phyloP scores from a whole-genome alignment of 805 yeast species.

The Candida argentea region DNA sequence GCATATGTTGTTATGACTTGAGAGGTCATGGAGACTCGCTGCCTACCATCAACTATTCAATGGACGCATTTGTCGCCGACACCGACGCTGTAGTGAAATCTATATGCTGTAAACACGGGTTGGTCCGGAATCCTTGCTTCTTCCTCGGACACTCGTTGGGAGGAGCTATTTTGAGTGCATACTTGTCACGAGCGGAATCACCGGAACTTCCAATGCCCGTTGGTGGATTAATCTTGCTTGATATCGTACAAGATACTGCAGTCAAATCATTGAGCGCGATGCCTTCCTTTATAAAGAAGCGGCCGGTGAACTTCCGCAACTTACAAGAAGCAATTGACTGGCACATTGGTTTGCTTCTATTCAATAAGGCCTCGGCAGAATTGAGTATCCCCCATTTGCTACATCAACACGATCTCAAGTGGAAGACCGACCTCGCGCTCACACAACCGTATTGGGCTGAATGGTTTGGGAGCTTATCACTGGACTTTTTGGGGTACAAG shows the following conservation, averaged over 20 bases:
- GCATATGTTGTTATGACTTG: slow-evolving; percentile 63
- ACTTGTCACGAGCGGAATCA: slow-evolving; percentile 16
- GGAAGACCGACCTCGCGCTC: slow-evolving; percentile 55
- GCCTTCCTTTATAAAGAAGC: slow-evolving; percentile 49
- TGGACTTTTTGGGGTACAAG: slow-evolving; percentile 28
- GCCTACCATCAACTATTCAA: slow-evolving; percentile 21
- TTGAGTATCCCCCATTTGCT: slow-evolving; percentile 73
- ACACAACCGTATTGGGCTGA: slow-evolving; percentile 67
- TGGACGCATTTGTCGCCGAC: slow-evolving; percentile 51
- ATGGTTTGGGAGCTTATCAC: slow-evolving; percentile 74
- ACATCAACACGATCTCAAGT: slow-evolving; percentile 18
- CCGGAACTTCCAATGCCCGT: slow-evolving; percentile 18
- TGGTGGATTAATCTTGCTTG: slow-evolving; percentile 70
- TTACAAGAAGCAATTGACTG: slow-evolving; percentile 63
- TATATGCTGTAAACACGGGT: slow-evolving; percentile 4
- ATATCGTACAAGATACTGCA: slow-evolving; percentile 93
- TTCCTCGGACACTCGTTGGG: slow-evolving; percentile 90
- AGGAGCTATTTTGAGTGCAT: slow-evolving; percentile 67
- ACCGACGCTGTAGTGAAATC: slow-evolving; percentile 36
- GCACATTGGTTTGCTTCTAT: slow-evolving; percentile 55
- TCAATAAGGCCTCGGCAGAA: slow-evolving; percentile 51
- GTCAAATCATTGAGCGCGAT: slow-evolving; percentile 56
- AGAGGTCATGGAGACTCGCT: slow-evolving; percentile 69
- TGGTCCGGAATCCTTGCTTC: slow-evolving; percentile 28
- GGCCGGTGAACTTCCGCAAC: slow-evolving; percentile 53